A percentile compares a stretch with the other conserved stretches of the same genome.
Conservation (phyloP, 1,139 yeast species). For the Geotrichum aggregatum region DNA sequence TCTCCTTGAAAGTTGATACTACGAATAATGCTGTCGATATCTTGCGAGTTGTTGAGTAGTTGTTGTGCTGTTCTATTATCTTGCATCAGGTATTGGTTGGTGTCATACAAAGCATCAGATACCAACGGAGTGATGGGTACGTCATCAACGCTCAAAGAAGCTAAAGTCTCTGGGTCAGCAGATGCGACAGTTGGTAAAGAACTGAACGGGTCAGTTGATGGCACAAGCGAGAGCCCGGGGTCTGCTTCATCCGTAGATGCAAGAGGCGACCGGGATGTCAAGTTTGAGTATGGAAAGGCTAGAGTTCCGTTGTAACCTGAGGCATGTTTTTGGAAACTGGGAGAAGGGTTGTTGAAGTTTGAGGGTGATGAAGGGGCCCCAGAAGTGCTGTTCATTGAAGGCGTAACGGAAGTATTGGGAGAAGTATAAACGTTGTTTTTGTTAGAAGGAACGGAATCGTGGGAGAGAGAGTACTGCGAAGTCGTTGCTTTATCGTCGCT, state of each 20-base stretch:
- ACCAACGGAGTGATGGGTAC: constrained; percentile 11
- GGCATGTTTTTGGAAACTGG: constrained; percentile 14
- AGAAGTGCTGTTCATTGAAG: background rate
- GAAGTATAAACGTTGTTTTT: constrained; percentile 16
- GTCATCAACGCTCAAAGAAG: background rate
- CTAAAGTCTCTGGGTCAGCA: background rate
- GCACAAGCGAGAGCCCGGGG: background rate
- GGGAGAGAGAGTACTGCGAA: background rate
- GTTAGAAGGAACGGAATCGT: background rate
- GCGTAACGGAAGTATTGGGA: constrained; percentile 11
- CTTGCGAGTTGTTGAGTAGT: constrained; percentile 24
- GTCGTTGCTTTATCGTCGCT: background rate
- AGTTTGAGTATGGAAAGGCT: background rate
- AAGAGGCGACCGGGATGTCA: background rate
- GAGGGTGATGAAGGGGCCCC: background rate
- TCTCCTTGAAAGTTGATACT: constrained; percentile 33
- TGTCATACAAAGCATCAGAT: constrained; percentile 15
- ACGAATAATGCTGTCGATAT: constrained; percentile 17
- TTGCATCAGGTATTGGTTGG: constrained; percentile 9
- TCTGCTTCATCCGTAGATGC: background rate
- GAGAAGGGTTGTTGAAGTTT: constrained; percentile 3
- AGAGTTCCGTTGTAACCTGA: background rate
- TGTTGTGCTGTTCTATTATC: constrained; percentile 15
- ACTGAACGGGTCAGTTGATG: constrained; percentile 1
- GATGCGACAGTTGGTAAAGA: background rate